Evolutionary conservation across 495 filamentous ascomycete genomes (phyloP), one percentile per base, ranked within the genome.

Genomic region (Annulohypoxylon stygium): DNA sequence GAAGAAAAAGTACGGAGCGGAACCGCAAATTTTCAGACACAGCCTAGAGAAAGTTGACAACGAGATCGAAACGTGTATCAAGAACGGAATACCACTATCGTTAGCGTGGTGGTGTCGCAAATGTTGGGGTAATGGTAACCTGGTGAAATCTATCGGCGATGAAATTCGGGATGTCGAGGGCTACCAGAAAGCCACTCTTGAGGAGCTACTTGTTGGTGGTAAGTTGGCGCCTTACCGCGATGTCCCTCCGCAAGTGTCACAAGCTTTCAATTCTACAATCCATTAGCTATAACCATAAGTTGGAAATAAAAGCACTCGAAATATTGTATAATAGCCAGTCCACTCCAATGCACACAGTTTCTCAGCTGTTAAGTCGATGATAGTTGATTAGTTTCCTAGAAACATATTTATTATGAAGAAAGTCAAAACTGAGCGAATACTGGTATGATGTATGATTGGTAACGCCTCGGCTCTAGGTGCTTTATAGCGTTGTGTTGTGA

Each of bases 91-190:
- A 11, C 71, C 59, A 1, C 57, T 69, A 12, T 61, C 71, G 0
- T 30, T 76, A 8, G 48, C 67, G 10, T 74, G 75, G 67, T 62
- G 61, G 37, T 76, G 75, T 10, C 71, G 75, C 12, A 75, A 69
- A 20, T 20, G 66, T 2, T 78, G 75, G 75, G 75, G 66, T 0
- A 55, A 53, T 18, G 75, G 75, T 16, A 57, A 50, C 0, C 4
- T 70, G 12, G 53, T 66, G 18, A 64, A 62, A 11, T 50, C 58
- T 10, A 34, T 76, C 4, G 55, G 63, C 16, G 33, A 61, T 2
- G 75, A 78, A n/a, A 67, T 78, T 16, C 76, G 75, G 75, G 75
- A 78, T 7, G 70, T 78, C 2, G 54, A 75, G 12, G 70, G 73
- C 4, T 76, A 76, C 16, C 36, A 66, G 39, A 78, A 78, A 55